Evolutionary conservation across 805 yeast genomes (phyloP).

Genomic region (Sungouiozyma ichnusensis): DNA sequence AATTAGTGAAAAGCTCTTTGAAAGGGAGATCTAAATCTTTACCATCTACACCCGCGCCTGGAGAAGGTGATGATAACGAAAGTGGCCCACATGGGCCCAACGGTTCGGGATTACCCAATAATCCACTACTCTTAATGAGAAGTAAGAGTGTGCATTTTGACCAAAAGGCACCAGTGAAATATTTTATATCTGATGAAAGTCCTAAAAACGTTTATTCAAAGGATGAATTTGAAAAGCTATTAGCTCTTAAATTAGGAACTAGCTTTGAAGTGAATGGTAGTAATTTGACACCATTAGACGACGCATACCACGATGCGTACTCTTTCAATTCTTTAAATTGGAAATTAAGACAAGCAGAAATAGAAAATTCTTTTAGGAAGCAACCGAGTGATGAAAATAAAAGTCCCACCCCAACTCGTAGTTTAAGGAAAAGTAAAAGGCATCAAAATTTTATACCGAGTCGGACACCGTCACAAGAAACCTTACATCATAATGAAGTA

Average conservation of each 20-base stretch:
- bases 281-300: neutral
- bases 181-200: conserved; percentile 62
- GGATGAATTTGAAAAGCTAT: conserved; percentile 25
- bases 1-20: conserved; percentile 39
- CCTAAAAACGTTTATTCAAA: conserved; percentile 58
- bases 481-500: no score
- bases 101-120: neutral
- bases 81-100: neutral
- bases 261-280: neutral
- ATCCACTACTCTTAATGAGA: conserved; percentile 38
- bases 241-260: conserved; percentile 7
- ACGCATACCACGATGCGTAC: no score
- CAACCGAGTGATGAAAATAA: no score
- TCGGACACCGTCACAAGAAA: no score
- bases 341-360: no score
- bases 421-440: conserved; percentile 10
- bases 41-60: conserved; percentile 26
- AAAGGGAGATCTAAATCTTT: conserved; percentile 32
- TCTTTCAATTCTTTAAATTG: no score
- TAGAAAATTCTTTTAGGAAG: no score
- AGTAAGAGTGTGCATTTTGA: conserved; percentile 79
- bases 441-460: conserved; percentile 6
- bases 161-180: conserved; percentile 56
- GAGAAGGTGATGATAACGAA: neutral
- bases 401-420: no score